Evolutionary conservation across 371 early-diverging fungal genomes (phyloP).

Genomic region (Amoeboaphelidium occidentale): DNA sequence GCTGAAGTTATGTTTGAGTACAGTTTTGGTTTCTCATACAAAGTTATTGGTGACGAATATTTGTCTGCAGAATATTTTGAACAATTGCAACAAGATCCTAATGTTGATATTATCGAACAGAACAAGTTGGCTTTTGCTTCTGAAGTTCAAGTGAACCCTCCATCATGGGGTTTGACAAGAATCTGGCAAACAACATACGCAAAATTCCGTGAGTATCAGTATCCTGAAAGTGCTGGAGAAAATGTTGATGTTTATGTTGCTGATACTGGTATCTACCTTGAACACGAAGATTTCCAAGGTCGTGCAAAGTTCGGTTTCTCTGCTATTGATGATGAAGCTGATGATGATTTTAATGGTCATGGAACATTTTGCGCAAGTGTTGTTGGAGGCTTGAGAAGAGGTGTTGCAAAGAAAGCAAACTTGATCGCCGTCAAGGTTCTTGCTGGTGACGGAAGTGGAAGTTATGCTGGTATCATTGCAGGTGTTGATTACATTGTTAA

Average conservation of each 20-base stretch:
- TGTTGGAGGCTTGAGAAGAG: slow-evolving; percentile 31
- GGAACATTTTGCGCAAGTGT: slow-evolving; percentile 49
- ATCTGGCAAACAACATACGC: too few species aligned
- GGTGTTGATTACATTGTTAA: not conserved
- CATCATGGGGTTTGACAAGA: too few species aligned
- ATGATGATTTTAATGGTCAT: slow-evolving; percentile 24
- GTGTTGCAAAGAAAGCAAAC: slow-evolving; percentile 38
- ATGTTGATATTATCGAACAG: too few species aligned
- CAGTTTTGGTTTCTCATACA: too few species aligned
- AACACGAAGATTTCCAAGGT: slow-evolving; percentile 69
- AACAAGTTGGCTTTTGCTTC: too few species aligned
- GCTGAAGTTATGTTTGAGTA: too few species aligned
- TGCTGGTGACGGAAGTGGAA: slow-evolving; percentile 20
- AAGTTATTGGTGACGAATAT: too few species aligned
- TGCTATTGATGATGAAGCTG: too few species aligned
- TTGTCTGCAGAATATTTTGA: too few species aligned
- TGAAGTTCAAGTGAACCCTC: too few species aligned
- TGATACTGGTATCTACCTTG: slow-evolving; percentile 66
- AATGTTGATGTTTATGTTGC: slow-evolving; percentile 67
- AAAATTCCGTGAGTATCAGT: too few species aligned
- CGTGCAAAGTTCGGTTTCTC: slow-evolving; percentile 49
- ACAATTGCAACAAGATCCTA: too few species aligned
- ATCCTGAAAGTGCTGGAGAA: slow-evolving; percentile 46
- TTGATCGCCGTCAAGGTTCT: slow-evolving; percentile 43
- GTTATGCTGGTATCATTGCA: not conserved